Evolutionary conservation across 495 filamentous ascomycete species (phyloP).

Genomic region (Talaromyces ruber): DNA sequence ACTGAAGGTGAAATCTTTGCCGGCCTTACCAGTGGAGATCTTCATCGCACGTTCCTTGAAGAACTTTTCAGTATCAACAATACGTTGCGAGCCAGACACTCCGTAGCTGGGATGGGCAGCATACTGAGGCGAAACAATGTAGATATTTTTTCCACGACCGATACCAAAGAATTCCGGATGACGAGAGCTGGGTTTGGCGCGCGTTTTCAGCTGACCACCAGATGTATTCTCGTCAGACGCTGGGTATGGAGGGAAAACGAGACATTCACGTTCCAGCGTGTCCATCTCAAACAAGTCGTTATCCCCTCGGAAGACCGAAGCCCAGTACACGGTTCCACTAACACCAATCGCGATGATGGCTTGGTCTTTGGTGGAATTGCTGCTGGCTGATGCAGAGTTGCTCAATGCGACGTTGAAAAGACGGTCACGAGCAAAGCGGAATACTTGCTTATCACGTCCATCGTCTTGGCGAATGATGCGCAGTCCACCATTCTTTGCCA

Average conservation of each 20-base stretch:
- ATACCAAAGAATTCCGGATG: constrained; percentile 91
- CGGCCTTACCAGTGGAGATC: constrained; percentile 94
- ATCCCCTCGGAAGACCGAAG: constrained; percentile 58
- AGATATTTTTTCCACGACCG: constrained; percentile 89
- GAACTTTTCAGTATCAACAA: constrained; percentile 77
- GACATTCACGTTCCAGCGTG: constrained; percentile 64
- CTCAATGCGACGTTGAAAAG: constrained; percentile 91
- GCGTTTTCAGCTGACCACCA: constrained; percentile 89
- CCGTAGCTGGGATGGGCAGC: constrained; percentile 63
- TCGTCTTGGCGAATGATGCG: constrained; percentile 90
- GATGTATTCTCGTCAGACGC: constrained; percentile 69
- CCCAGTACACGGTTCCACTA: constrained; percentile 91
- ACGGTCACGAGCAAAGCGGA: constrained; percentile 77
- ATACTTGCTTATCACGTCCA: constrained; percentile 79
- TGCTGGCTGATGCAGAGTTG: constrained; percentile 38
- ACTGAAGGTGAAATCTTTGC: constrained; percentile 96
- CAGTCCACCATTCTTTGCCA: constrained; percentile 84
- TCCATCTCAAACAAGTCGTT: constrained; percentile 67
- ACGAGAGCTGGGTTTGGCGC: constrained; percentile 77
- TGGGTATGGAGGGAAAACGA: constrained; percentile 74
- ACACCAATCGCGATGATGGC: constrained; percentile 85
- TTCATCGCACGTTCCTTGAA: constrained; percentile 77
- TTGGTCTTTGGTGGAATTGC: constrained; percentile 48
- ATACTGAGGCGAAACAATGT: constrained; percentile 76
- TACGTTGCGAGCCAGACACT: constrained; percentile 59